These are phyloP conservation scores for Colletotrichum siamense DNA, from an alignment of 2,329 filamentous ascomycete species.

Conservation along the genomic window DNA sequence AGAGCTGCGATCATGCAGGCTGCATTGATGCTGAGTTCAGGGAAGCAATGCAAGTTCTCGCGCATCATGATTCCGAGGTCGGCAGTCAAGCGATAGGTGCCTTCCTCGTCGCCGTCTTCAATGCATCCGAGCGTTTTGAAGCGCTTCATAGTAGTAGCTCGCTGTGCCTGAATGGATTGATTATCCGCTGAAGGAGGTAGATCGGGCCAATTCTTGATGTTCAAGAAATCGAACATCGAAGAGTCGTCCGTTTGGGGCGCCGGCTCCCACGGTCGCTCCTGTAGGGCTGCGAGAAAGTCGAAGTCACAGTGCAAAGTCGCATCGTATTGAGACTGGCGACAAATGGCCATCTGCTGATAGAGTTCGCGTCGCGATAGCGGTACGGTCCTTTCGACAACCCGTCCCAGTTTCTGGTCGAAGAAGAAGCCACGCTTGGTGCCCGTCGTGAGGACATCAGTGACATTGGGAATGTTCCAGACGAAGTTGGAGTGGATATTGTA, in stretches of 20 bases:
- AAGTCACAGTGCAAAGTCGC: neutral
- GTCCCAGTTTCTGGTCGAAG: neutral
- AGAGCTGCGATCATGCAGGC: neutral
- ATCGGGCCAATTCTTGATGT: neutral
- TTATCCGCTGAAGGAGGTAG: neutral
- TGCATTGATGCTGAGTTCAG: neutral
- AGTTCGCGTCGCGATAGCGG: neutral
- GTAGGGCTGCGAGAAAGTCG: neutral
- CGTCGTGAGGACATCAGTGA: neutral
- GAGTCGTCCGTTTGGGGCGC: neutral
- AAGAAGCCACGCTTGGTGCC: neutral
- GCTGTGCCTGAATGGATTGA: neutral
- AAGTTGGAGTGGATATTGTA: neutral
- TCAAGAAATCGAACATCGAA: neutral
- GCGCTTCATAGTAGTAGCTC: neutral
- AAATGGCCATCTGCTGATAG: neutral
- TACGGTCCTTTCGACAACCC: neutral
- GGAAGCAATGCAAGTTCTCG: neutral
- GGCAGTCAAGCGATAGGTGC: neutral
- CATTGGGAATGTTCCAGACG: neutral
- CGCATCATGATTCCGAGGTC: neutral
- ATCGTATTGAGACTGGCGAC: neutral
- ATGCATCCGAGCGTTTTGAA: neutral
- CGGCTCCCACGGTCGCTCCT: neutral
- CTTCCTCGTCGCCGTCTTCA: neutral